Percentiles rank a stretch among this genome's conserved stretches.
phyloP scores from a whole-genome alignment of 805 yeast species.

The Cyberlindnera petersonii region DNA sequence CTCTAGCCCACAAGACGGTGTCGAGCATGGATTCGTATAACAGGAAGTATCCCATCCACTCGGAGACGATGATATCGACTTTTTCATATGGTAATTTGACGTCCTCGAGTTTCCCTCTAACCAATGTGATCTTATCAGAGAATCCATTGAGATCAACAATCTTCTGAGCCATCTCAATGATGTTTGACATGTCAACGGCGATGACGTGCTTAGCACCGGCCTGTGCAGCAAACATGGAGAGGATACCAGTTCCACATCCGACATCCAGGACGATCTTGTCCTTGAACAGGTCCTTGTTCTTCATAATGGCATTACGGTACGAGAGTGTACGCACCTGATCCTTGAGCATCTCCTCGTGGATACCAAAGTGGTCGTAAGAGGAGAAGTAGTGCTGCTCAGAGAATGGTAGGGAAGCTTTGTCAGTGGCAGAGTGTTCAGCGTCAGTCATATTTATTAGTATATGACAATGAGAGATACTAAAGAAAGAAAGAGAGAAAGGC shows the following conservation, averaged over 20 bases:
- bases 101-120: slow-evolving; percentile 94
- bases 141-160: slow-evolving; percentile 82
- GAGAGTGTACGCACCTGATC: slow-evolving; percentile 90
- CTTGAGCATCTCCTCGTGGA: slow-evolving; percentile 98
- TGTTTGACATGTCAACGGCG: slow-evolving; percentile 95
- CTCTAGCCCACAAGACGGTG: slow-evolving; percentile 92
- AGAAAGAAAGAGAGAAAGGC: background rate
- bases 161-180: slow-evolving; percentile 93
- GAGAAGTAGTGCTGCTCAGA: slow-evolving; percentile 90
- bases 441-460: slow-evolving; percentile 12
- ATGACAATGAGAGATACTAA: background rate
- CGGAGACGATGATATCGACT: slow-evolving; percentile 93
- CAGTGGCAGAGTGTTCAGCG: slow-evolving; percentile 53
- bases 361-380: slow-evolving; percentile 95
- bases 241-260: slow-evolving; percentile 98
- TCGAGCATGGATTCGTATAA: slow-evolving; percentile 97
- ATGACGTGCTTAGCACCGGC: slow-evolving; percentile 99
- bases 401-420: slow-evolving; percentile 57
- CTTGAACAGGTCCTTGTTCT: slow-evolving; percentile 83
- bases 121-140: slow-evolving; percentile 76
- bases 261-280: slow-evolving; percentile 94
- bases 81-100: slow-evolving; percentile 76
- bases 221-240: slow-evolving; percentile 95
- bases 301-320: slow-evolving; percentile 87
- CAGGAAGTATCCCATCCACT: slow-evolving; percentile 99